phyloP scores from a whole-genome alignment of 148 eudicot species.

The Fagopyrum esculentum region DNA sequence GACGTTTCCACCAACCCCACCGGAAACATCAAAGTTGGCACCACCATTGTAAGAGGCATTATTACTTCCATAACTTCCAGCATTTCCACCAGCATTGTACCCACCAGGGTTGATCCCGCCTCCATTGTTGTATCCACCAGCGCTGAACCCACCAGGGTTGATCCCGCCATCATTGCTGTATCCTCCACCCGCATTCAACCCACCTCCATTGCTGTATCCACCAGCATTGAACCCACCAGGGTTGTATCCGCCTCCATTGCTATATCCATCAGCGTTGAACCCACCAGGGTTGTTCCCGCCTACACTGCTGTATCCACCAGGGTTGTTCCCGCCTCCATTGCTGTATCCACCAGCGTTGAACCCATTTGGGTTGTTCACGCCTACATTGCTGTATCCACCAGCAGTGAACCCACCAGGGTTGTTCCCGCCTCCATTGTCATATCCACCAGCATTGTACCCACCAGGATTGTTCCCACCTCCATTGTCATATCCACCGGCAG shows the following conservation, averaged over 20 bases:
- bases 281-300: too few relatives aligned
- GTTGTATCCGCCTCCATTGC: slow-evolving; percentile 19
- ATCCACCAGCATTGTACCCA: slow-evolving; percentile 20
- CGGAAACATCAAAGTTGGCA: slow-evolving; percentile 15
- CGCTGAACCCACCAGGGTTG: slow-evolving; percentile 23
- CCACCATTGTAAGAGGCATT: slow-evolving; percentile 17
- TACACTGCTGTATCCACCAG: slow-evolving; percentile 19
- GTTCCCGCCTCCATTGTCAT: slow-evolving; percentile 19
- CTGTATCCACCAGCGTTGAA: slow-evolving; percentile 17
- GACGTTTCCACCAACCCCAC: slow-evolving; percentile 25
- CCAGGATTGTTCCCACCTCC: slow-evolving; percentile 6
- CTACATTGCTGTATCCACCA: not conserved
- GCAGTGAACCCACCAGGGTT: slow-evolving; percentile 23
- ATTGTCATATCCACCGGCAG: slow-evolving; percentile 30
- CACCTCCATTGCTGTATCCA: slow-evolving; percentile 6
- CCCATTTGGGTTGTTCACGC: not conserved
- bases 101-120: slow-evolving; percentile 11
- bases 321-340: slow-evolving; percentile 4
- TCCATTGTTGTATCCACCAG: slow-evolving; percentile 23
- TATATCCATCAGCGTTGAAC: slow-evolving; percentile 21
- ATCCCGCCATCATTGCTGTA: slow-evolving; percentile 21
- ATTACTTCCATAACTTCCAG: slow-evolving; percentile 23
- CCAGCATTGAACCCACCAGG: slow-evolving; percentile 22
- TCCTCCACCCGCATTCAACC: slow-evolving; percentile 18
- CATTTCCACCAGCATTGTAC: slow-evolving; percentile 16